Conservation (phyloP, 768 basidiomycete genomes). For the Phylloporus sp. region DNA sequence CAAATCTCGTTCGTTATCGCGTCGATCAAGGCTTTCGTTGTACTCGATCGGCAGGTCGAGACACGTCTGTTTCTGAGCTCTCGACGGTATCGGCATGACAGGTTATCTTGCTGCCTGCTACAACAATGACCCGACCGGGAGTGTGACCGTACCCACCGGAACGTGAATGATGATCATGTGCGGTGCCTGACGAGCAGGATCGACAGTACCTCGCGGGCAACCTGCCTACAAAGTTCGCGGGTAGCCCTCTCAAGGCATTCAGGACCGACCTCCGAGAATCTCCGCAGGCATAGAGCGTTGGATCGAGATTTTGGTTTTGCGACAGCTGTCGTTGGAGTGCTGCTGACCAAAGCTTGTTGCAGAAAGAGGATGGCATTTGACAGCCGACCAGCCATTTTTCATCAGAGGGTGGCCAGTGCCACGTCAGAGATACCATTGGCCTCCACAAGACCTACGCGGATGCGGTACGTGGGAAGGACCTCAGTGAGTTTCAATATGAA, state of each 20-base stretch:
- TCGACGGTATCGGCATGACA: background rate
- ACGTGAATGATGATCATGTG: background rate
- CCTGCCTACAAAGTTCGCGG: background rate
- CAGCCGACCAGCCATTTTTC: background rate
- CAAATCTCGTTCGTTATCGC: too few relatives aligned
- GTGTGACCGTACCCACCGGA: background rate
- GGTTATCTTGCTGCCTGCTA: background rate
- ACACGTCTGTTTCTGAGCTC: background rate
- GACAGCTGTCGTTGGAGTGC: background rate
- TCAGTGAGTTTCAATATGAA: background rate
- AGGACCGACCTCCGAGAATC: background rate
- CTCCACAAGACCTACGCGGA: background rate
- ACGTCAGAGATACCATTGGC: background rate
- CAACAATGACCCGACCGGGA: background rate
- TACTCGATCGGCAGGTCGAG: background rate
- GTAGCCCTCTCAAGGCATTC: background rate
- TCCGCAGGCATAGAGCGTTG: background rate
- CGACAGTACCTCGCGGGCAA: background rate
- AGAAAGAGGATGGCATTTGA: background rate
- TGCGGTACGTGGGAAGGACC: background rate
- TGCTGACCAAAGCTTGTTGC: background rate
- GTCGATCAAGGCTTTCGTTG: too few relatives aligned
- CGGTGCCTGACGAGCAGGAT: background rate
- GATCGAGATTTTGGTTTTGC: background rate
- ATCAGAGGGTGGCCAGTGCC: background rate